Conservation (phyloP, 139 green algal species). For the Coelastrella sp. region DNA sequence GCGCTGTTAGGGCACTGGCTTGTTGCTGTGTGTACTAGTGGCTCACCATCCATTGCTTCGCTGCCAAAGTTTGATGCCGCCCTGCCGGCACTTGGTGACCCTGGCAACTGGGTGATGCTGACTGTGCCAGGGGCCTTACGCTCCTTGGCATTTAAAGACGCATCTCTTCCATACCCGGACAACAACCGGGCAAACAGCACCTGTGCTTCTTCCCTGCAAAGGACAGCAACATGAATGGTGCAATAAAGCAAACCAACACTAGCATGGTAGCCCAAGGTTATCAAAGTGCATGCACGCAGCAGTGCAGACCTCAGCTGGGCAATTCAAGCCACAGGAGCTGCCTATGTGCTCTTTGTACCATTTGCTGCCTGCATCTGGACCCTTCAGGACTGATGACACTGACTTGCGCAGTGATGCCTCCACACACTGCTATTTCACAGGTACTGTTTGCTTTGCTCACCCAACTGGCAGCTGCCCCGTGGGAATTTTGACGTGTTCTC, state of each 20-base stretch:
- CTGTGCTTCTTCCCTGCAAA: constrained; percentile 41
- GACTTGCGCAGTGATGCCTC: background rate
- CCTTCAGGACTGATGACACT: background rate
- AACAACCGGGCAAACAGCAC: constrained; percentile 42
- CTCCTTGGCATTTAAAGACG: constrained; percentile 43
- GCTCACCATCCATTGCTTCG: constrained; percentile 30
- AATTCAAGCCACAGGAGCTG: background rate
- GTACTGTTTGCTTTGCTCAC: constrained; percentile 49
- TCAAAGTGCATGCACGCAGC: background rate
- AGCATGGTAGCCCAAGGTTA: too few species aligned
- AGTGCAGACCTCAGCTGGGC: background rate
- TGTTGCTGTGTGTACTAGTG: background rate
- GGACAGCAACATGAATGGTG: background rate
- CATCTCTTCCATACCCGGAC: constrained; percentile 42
- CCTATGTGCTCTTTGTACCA: too few species aligned
- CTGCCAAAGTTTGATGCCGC: constrained; percentile 16
- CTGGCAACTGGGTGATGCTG: constrained; percentile 29
- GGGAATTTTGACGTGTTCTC: constrained; percentile 82
- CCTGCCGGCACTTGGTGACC: constrained; percentile 11
- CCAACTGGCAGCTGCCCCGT: constrained; percentile 70
- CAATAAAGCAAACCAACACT: background rate
- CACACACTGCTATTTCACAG: background rate
- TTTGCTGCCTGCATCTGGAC: too few species aligned
- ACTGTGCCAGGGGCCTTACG: constrained; percentile 39
- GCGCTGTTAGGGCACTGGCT: background rate